phyloP scores from a whole-genome alignment of 164 flowering plant species.

The Taxillus chinensis region DNA sequence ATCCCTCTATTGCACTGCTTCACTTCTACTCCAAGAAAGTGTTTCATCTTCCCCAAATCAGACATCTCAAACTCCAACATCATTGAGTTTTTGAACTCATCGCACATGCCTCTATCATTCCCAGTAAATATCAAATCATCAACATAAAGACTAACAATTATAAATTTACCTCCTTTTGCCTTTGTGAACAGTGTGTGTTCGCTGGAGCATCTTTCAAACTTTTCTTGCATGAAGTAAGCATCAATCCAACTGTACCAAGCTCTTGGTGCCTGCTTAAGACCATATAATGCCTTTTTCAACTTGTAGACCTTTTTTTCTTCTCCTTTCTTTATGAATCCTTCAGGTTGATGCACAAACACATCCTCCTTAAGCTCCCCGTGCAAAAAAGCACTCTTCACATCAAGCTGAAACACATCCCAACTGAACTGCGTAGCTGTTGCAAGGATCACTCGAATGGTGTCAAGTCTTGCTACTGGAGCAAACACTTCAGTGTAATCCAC shows the following conservation, averaged over 20 bases:
- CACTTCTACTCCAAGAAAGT: background rate
- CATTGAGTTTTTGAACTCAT: too few relatives aligned
- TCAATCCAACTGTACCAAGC: slow-evolving; percentile 1
- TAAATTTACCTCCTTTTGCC: background rate
- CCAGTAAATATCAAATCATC: background rate
- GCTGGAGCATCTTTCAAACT: background rate
- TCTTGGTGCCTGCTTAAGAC: background rate
- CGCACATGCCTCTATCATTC: too few relatives aligned
- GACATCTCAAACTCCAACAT: too few relatives aligned
- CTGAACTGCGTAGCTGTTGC: background rate
- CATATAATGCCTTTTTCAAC: background rate
- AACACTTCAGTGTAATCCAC: slow-evolving; percentile 3
- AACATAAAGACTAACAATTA: background rate
- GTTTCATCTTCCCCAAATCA: too few relatives aligned
- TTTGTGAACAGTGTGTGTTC: too few relatives aligned
- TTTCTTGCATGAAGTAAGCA: background rate
- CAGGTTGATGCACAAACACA: too few relatives aligned
- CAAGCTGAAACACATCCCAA: background rate
- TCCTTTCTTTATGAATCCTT: too few relatives aligned
- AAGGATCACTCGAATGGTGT: background rate
- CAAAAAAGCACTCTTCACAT: background rate
- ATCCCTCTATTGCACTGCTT: background rate
- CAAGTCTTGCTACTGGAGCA: too few relatives aligned
- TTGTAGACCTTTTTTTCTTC: too few relatives aligned
- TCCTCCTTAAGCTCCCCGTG: too few relatives aligned